phyloP scores from a whole-genome alignment of 2,329 filamentous ascomycete species.

The Xylaria hypoxylon region DNA sequence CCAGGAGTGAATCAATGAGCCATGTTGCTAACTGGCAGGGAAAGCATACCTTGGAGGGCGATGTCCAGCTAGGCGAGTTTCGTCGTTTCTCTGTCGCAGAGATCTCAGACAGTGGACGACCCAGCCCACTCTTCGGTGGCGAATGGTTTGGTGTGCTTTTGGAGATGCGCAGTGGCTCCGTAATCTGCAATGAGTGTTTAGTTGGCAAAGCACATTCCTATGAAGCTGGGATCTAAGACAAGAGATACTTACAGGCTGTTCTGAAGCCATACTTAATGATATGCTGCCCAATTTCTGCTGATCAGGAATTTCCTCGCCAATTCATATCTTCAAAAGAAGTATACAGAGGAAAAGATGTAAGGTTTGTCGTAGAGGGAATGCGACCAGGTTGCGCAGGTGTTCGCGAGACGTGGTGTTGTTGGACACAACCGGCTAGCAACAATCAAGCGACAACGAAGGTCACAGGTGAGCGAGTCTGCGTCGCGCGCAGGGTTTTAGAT shows the following conservation, averaged over 20 bases:
- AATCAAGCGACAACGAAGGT: constrained; percentile 25
- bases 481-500: constrained; percentile 26
- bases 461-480: neutral
- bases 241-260: constrained; percentile 47
- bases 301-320: constrained; percentile 39
- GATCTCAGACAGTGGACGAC: constrained; percentile 88
- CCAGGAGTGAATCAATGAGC: constrained; percentile 38
- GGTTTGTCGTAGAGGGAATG: constrained; percentile 16
- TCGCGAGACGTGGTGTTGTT: constrained; percentile 13
- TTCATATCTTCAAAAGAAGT: constrained; percentile 45
- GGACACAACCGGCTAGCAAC: constrained; percentile 6
- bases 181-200: constrained; percentile 44
- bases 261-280: constrained; percentile 47
- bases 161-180: constrained; percentile 81
- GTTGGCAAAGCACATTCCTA: constrained; percentile 33
- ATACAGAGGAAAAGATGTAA: constrained; percentile 33
- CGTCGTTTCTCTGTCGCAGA: constrained; percentile 85
- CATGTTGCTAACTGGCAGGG: constrained; percentile 30
- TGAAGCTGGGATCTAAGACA: constrained; percentile 31
- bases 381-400: constrained; percentile 16
- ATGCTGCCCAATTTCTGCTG: constrained; percentile 39
- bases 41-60: constrained; percentile 73
- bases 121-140: constrained; percentile 71
- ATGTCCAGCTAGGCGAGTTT: constrained; percentile 93
- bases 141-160: constrained; percentile 72